phyloP scores from a whole-genome alignment of 75 land plant species.

The Chamaecyparis obtusa region DNA sequence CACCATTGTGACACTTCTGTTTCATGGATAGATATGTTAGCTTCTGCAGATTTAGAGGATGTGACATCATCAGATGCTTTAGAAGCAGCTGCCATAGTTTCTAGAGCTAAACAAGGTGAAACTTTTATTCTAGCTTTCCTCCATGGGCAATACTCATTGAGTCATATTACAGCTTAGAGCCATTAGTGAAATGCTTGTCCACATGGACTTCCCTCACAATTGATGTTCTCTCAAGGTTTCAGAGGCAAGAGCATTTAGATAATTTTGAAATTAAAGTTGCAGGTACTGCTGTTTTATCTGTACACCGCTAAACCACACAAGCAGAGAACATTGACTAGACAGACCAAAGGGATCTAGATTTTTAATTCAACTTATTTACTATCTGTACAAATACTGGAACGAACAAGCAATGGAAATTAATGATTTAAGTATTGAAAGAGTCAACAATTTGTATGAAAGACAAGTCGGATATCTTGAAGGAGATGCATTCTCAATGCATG shows the following conservation, averaged over 20 bases:
- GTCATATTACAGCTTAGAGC: slow-evolving; percentile 24
- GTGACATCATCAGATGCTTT: slow-evolving; percentile 52
- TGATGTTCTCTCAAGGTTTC: slow-evolving; percentile 70
- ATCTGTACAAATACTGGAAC: slow-evolving; percentile 61
- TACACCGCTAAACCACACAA: slow-evolving; percentile 60
- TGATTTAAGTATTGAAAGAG: slow-evolving; percentile 30
- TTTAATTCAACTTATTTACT: slow-evolving; percentile 41
- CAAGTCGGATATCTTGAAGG: slow-evolving; percentile 28
- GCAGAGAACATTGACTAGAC: slow-evolving; percentile 38
- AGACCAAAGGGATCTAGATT: slow-evolving; percentile 17
- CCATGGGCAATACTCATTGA: slow-evolving; percentile 62
- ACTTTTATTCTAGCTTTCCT: slow-evolving; percentile 25
- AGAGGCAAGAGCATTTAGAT: slow-evolving; percentile 39
- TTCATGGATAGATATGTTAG: slow-evolving; percentile 52
- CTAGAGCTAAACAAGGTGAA: slow-evolving; percentile 48
- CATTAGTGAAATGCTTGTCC: slow-evolving; percentile 58
- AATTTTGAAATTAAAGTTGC: slow-evolving; percentile 27
- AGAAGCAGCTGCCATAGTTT: slow-evolving; percentile 63
- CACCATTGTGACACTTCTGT: slow-evolving; percentile 19
- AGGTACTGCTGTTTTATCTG: no score
- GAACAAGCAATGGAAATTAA: slow-evolving; percentile 33
- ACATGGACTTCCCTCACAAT: slow-evolving; percentile 44
- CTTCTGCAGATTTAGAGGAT: slow-evolving; percentile 41
- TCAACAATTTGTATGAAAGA: slow-evolving; percentile 22
- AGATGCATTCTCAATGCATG: slow-evolving; percentile 43